Conservation (phyloP, 129 eudicot genomes). For the Centaurea solstitialis region DNA sequence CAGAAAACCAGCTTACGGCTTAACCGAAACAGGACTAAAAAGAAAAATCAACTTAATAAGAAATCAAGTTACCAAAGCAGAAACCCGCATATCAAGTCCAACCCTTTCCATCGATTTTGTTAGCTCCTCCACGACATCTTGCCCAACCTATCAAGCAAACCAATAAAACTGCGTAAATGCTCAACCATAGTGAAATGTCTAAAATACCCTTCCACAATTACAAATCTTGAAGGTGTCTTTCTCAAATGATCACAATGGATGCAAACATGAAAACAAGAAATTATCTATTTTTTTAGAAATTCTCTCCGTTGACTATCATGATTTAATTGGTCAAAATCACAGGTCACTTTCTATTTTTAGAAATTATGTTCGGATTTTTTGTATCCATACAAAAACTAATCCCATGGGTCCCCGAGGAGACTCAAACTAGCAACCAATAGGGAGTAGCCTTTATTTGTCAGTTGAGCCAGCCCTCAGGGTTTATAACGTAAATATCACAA, state of each 20-base stretch:
- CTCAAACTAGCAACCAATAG: too few relatives aligned
- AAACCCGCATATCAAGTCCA: conserved; percentile 74
- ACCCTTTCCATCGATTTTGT: conserved; percentile 65
- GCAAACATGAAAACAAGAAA: neutral
- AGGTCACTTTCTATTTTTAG: neutral
- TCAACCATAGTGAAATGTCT: conserved; percentile 10
- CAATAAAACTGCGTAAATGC: conserved; percentile 1
- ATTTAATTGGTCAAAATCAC: neutral
- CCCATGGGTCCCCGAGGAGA: neutral
- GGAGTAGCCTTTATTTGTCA: neutral
- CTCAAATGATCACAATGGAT: neutral
- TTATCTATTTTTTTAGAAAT: neutral
- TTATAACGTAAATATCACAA: neutral
- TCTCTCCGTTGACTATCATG: neutral
- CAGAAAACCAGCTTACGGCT: neutral
- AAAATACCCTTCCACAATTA: conserved; percentile 12
- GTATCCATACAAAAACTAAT: neutral
- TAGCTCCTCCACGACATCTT: conserved; percentile 70
- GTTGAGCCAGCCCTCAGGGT: neutral
- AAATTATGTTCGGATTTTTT: neutral
- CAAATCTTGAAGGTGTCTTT: conserved; percentile 1
- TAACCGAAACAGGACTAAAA: neutral
- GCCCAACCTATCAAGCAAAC: conserved; percentile 47
- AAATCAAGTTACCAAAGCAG: conserved; percentile 54
- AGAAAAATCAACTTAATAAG: neutral